Conservation (phyloP, 441 rosid genomes). For the Adansonia madagascariensis region DNA sequence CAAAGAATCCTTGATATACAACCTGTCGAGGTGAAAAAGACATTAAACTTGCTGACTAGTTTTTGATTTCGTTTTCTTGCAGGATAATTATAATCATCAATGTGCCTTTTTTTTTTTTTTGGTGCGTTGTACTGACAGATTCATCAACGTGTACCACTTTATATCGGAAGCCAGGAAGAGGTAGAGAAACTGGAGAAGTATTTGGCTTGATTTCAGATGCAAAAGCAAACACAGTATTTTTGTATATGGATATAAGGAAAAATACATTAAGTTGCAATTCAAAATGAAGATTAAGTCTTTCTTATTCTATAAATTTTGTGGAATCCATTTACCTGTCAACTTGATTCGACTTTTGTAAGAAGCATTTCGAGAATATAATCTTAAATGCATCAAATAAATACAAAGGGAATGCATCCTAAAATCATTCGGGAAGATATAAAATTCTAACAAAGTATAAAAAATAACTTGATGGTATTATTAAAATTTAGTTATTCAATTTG, state of each 20-base stretch:
- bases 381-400: no score
- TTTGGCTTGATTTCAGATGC: slow-evolving; percentile 53
- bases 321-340: not conserved
- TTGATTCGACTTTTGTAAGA: not conserved
- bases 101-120: not conserved
- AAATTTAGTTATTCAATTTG: no score
- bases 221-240: slow-evolving; percentile 27
- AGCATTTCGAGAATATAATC: not conserved
- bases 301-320: not conserved
- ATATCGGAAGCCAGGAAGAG: slow-evolving; percentile 90
- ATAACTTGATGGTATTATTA: no score
- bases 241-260: slow-evolving; percentile 31
- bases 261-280: slow-evolving; percentile 21
- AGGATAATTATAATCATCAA: not conserved
- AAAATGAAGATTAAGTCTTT: slow-evolving; percentile 6
- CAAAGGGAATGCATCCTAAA: no score
- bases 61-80: not conserved
- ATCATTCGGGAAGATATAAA: no score
- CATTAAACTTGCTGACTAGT: not conserved
- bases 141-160: slow-evolving; percentile 86
- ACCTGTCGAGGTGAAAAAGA: slow-evolving; percentile 64
- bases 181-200: slow-evolving; percentile 90
- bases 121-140: slow-evolving; percentile 43
- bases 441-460: no score
- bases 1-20: slow-evolving; percentile 76